These are phyloP conservation scores for Penicillium sp. DNA, from an alignment of 2,329 filamentous ascomycete species.

Conservation along the genomic window DNA sequence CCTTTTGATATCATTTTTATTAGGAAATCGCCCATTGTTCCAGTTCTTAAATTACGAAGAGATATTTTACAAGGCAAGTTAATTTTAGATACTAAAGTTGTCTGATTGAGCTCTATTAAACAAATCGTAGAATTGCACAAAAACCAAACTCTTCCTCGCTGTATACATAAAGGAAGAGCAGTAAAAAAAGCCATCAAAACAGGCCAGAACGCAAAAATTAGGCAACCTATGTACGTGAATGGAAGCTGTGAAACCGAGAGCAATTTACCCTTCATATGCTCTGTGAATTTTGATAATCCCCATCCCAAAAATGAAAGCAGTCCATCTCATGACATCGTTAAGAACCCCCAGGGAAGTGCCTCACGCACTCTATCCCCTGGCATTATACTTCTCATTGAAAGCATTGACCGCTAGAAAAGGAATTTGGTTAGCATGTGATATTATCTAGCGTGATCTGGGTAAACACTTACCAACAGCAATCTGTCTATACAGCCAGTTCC, in stretches of 20 bases:
- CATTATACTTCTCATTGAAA: constrained; percentile 67
- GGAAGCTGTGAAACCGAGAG: not conserved
- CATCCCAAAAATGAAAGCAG: constrained; percentile 13
- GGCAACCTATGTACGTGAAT: constrained; percentile 11
- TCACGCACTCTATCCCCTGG: constrained; percentile 49
- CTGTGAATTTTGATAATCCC: constrained; percentile 10
- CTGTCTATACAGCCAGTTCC: constrained; percentile 67
- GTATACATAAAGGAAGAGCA: not conserved
- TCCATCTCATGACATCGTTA: constrained; percentile 26
- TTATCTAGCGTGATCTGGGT: not conserved
- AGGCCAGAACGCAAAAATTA: not conserved
- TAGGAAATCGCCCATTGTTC: not conserved
- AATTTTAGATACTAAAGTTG: not conserved
- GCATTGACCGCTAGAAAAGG: constrained; percentile 57
- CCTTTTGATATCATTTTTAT: not conserved
- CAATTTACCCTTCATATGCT: not conserved
- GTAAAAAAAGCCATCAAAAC: not conserved
- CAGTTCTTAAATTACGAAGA: not conserved
- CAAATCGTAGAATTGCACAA: not conserved
- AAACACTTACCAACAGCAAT: constrained; percentile 56
- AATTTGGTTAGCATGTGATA: constrained; percentile 12
- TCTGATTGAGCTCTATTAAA: not conserved
- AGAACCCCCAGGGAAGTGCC: not conserved
- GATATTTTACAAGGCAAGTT: not conserved
- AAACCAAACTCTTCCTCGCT: not conserved